phyloP scores from a whole-genome alignment of 2,329 filamentous ascomycete species.

The Penicillium frequentans region DNA sequence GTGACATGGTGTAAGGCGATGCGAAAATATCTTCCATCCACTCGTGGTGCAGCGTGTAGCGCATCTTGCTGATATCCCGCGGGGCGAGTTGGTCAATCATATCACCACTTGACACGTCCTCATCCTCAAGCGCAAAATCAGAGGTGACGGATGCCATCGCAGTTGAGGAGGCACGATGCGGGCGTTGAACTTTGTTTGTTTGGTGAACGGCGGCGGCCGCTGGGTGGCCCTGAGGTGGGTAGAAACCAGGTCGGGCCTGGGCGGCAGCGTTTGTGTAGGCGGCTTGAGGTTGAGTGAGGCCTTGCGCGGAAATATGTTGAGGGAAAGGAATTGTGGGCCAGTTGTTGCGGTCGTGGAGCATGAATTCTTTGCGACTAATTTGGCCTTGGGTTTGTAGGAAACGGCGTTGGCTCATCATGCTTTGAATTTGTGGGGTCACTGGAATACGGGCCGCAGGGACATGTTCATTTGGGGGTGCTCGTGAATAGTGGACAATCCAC shows the following conservation, averaged over 20 bases:
- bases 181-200: slow-evolving; percentile 41
- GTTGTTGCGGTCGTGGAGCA: slow-evolving; percentile 83
- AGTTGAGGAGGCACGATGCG: slow-evolving; percentile 43
- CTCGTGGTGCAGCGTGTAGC: slow-evolving; percentile 93
- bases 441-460: slow-evolving; percentile 64
- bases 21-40: slow-evolving; percentile 99
- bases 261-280: slow-evolving; percentile 36
- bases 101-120: slow-evolving; percentile 84
- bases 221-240: slow-evolving; percentile 31
- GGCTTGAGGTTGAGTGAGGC: slow-evolving; percentile 51
- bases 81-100: slow-evolving; percentile 87
- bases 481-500: slow-evolving; percentile 89
- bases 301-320: slow-evolving; percentile 51
- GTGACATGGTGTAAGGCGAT: slow-evolving; percentile 80
- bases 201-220: slow-evolving; percentile 32
- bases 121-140: slow-evolving; percentile 69
- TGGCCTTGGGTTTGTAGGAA: slow-evolving; percentile 72
- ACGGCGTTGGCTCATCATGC: slow-evolving; percentile 49
- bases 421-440: slow-evolving; percentile 42
- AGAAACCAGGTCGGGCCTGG: slow-evolving; percentile 38
- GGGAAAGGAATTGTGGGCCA: slow-evolving; percentile 84
- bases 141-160: slow-evolving; percentile 40
- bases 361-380: slow-evolving; percentile 87
- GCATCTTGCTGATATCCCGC: slow-evolving; percentile 79
- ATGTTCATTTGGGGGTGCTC: slow-evolving; percentile 70